Base-by-base conservation (phyloP, 495 filamentous ascomycete genomes). In the Annulohypoxylon nitens region DNA sequence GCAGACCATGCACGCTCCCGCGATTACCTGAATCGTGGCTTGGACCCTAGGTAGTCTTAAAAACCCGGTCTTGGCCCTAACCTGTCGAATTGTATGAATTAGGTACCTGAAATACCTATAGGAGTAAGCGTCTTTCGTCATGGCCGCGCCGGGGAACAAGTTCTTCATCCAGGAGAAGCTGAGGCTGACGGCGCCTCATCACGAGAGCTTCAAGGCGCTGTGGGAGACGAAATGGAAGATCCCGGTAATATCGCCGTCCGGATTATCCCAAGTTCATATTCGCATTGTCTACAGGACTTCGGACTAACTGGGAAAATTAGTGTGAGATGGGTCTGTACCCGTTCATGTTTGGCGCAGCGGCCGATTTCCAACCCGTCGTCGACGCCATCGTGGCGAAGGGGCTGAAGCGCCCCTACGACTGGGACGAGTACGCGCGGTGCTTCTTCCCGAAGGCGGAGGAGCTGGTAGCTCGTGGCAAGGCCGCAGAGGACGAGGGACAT, bases 161-260 rank as follows among this genome's bases (percentile, higher is more conserved):
- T 77, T 43, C 37, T 75, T 75, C 47, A 75, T 77, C 43, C 61
- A 77, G 18, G 75, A 73, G 33, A 75, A 70, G 47, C 48, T 77
- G n/a, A 37, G 9, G 33, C 45, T 61, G 48, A 71, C 45, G 1
- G 78, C 76, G 36, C 39, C 64, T 12, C 91, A 93, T 76, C 89
- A 93, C 74, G 85, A 88, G 18, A 90, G 87, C 10, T 91, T 91
- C 76, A 82, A 90, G 77, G 83, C 87, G 61, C 80, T 93, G 20
- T 93, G 91, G 91, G 89, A 93, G 80, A 89, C 88, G 1, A 92
- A 92, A 78, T 93, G 90, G 91, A 92, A 90, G 79, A 81, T 83
- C 51, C 87, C 86, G 16, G 91, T 92, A 75, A 3, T 43, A 3
- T 0, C 18, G 23, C 33, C 20, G 4, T 14, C 36, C 10, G 16